A percentile compares a stretch with the other conserved stretches of the same genome.
phyloP scores from a whole-genome alignment of 306 rosid genomes.

The Vigna mungo region DNA sequence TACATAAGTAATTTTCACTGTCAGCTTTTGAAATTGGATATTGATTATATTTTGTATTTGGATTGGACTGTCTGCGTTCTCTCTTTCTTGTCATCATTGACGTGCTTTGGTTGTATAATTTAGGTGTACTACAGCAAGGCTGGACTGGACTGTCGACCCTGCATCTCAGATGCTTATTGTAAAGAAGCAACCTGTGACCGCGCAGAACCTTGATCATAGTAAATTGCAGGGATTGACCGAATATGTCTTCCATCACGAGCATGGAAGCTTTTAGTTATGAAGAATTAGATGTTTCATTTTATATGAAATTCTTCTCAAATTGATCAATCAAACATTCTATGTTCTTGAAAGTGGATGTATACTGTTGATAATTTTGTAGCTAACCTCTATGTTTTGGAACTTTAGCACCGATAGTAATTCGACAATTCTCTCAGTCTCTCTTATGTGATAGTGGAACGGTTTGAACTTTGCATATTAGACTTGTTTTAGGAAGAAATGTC shows the following conservation, averaged over 20 bases:
- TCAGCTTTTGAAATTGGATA: conserved; percentile 21
- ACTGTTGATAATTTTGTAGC: conserved; percentile 38
- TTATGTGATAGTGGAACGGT: background rate
- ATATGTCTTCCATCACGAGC: conserved; percentile 92
- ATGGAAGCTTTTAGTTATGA: conserved; percentile 49
- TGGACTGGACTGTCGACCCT: conserved; percentile 78
- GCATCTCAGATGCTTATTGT: conserved; percentile 81
- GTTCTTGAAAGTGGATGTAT: conserved; percentile 22
- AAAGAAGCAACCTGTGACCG: conserved; percentile 74
- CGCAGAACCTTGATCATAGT: conserved; percentile 84
- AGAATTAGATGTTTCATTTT: conserved; percentile 23
- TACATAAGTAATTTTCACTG: conserved; percentile 54
- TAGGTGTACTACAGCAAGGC: conserved; percentile 73
- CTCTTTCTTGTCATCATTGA: conserved; percentile 9
- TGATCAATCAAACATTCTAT: background rate
- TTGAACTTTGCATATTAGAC: too few species aligned
- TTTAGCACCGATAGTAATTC: conserved; percentile 31
- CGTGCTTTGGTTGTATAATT: conserved; percentile 36
- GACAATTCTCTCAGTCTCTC: background rate
- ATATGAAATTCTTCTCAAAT: background rate
- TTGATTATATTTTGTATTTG: conserved; percentile 10
- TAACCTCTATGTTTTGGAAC: conserved; percentile 24
- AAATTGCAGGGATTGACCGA: conserved; percentile 93
- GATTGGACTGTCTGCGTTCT: background rate
- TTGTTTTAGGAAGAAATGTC: background rate